Percentiles rank a stretch among this genome's conserved stretches.
Evolutionary conservation across 75 land plant species (phyloP).

Genomic region (Adiantum capillusveneris): DNA sequence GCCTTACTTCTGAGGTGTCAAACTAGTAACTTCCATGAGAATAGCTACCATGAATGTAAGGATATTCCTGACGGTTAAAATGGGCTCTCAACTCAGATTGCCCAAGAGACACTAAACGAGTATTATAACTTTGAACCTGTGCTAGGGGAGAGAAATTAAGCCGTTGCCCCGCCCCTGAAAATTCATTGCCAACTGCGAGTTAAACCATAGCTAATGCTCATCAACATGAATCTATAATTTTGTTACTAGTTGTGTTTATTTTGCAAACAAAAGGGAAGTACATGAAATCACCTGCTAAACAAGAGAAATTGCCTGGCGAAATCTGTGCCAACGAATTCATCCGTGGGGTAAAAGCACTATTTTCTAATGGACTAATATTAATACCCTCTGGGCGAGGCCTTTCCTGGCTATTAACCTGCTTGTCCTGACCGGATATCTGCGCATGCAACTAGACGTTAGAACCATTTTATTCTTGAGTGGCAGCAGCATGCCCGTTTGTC

Average conservation of each 20-base stretch:
- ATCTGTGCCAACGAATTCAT: not conserved
- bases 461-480: too few species aligned
- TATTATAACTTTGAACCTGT: constrained; percentile 7
- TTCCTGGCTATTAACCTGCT: constrained; percentile 2
- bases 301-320: not conserved
- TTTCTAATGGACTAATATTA: not conserved
- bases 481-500: not conserved
- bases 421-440: constrained; percentile 9
- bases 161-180: not conserved
- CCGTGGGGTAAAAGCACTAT: not conserved
- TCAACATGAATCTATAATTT: not conserved
- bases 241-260: not conserved
- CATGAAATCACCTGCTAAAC: not conserved
- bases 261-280: not conserved
- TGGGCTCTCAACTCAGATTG: constrained; percentile 4
- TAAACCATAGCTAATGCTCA: not conserved
- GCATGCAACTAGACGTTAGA: too few species aligned
- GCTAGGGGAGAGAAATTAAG: constrained; percentile 4
- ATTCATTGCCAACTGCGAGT: not conserved
- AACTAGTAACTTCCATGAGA: too few species aligned
- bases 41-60: not conserved
- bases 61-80: not conserved
- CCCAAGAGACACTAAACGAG: constrained; percentile 6
- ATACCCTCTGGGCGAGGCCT: not conserved
- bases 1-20: too few species aligned